These are phyloP conservation scores for Triticum monococcum DNA, from an alignment of 176 grass and related monocot genomes.

Conservation along the genomic window DNA sequence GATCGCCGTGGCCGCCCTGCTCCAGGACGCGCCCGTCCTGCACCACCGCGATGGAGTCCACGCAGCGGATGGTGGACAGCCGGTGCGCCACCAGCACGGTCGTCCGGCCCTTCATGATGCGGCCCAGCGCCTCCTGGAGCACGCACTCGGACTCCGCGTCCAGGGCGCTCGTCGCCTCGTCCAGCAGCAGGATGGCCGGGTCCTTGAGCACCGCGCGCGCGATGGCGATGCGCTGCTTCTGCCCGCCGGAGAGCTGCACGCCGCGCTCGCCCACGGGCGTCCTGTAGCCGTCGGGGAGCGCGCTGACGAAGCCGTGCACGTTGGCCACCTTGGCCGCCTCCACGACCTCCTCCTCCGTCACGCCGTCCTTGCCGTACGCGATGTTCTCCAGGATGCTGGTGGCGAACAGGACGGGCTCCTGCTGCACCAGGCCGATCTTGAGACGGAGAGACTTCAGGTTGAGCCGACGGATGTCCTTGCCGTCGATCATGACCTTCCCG, in stretches of 20 bases:
- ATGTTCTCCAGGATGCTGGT: constrained; percentile 85
- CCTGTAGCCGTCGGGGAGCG: constrained; percentile 70
- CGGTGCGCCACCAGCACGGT: constrained; percentile 78
- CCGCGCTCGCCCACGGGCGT: constrained; percentile 81
- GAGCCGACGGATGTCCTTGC: constrained; percentile 69
- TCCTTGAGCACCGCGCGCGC: constrained; percentile 86
- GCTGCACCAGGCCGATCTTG: constrained; percentile 80
- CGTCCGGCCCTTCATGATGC: constrained; percentile 87
- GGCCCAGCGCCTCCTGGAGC: constrained; percentile 85
- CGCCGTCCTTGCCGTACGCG: constrained; percentile 68
- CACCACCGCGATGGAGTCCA: constrained; percentile 64
- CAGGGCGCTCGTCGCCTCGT: constrained; percentile 80
- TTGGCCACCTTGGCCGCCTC: constrained; percentile 76
- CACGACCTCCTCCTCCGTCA: constrained; percentile 61
- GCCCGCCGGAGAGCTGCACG: constrained; percentile 73
- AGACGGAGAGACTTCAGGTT: constrained; percentile 68
- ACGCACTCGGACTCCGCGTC: constrained; percentile 84
- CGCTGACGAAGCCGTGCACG: constrained; percentile 78
- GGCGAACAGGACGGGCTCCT: constrained; percentile 83
- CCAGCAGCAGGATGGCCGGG: constrained; percentile 71
- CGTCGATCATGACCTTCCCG: constrained; percentile 80
- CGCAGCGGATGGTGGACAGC: constrained; percentile 62
- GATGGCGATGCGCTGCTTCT: constrained; percentile 92
- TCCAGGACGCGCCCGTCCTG: constrained; percentile 72
- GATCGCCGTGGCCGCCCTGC: constrained; percentile 76